These are phyloP conservation scores for Byssoonygena ceratinophila DNA, from an alignment of 2,329 filamentous ascomycete species.

Conservation along the genomic window DNA sequence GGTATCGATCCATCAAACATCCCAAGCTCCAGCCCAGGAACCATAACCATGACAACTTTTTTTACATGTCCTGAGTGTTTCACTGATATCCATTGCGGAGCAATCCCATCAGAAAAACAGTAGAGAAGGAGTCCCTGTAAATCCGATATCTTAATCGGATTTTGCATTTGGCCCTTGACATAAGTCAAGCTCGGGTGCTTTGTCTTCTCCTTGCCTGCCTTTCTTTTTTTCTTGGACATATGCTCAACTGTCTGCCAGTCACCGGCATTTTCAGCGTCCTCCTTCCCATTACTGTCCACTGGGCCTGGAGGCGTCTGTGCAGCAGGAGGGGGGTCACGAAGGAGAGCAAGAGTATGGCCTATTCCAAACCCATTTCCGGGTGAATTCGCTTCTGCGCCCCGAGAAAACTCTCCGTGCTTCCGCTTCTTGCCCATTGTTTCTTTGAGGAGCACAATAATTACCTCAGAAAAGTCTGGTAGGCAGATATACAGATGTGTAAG, in stretches of 20 bases:
- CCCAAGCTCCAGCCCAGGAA: constrained; percentile 78
- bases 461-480: not conserved
- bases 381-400: not conserved
- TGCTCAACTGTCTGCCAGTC: constrained; percentile 16
- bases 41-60: constrained; percentile 82
- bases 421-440: constrained; percentile 13
- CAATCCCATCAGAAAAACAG: constrained; percentile 50
- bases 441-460: not conserved
- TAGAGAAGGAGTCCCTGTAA: constrained; percentile 51
- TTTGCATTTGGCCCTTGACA: constrained; percentile 44
- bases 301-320: not conserved
- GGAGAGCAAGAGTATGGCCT: constrained; percentile 25
- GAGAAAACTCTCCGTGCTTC: constrained; percentile 11
- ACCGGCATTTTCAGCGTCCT: not conserved
- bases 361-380: constrained; percentile 22
- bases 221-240: constrained; percentile 25
- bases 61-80: constrained; percentile 46
- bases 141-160: constrained; percentile 48
- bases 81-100: constrained; percentile 54
- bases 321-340: constrained; percentile 21
- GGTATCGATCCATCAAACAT: constrained; percentile 62
- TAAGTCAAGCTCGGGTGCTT: constrained; percentile 47
- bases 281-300: not conserved
- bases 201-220: constrained; percentile 33
- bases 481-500: not conserved